Percentiles rank a stretch among this genome's conserved stretches.
Evolutionary conservation across 805 yeast species (phyloP).

Genomic region (Candida qinlingensis): DNA sequence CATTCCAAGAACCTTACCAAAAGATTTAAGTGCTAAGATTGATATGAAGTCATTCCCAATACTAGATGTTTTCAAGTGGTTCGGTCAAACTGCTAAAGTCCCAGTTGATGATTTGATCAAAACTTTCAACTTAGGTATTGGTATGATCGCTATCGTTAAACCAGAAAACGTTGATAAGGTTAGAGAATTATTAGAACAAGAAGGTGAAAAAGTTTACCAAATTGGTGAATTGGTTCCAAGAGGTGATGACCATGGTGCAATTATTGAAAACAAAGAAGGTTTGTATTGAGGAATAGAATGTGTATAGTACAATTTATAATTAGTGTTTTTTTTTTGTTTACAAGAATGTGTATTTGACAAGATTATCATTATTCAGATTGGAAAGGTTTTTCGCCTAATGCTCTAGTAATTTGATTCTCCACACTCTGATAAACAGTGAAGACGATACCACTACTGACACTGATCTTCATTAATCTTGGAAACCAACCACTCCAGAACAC

Average conservation of each 20-base stretch:
- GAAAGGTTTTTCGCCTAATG: slow-evolving; percentile 34
- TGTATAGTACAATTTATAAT: not conserved
- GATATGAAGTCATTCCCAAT: slow-evolving; percentile 80
- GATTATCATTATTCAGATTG: slow-evolving; percentile 17
- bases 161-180: slow-evolving; percentile 57
- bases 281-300: slow-evolving; percentile 18
- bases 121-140: slow-evolving; percentile 94
- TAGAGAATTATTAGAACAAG: slow-evolving; percentile 45
- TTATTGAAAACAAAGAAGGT: slow-evolving; percentile 40
- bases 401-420: slow-evolving; percentile 39
- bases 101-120: slow-evolving; percentile 80
- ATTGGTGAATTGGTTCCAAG: slow-evolving; percentile 58
- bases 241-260: slow-evolving; percentile 41
- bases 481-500: slow-evolving; percentile 54
- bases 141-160: slow-evolving; percentile 88
- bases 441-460: slow-evolving; percentile 66
- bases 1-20: slow-evolving; percentile 91
- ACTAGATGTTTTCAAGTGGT: slow-evolving; percentile 90
- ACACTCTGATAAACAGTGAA: slow-evolving; percentile 57
- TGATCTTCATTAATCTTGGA: slow-evolving; percentile 67
- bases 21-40: slow-evolving; percentile 68
- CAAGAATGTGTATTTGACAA: not conserved
- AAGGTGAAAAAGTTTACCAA: slow-evolving; percentile 70
- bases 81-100: slow-evolving; percentile 85
- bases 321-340: not conserved